A percentile compares a stretch with the other conserved stretches of the same genome.
phyloP scores from a whole-genome alignment of 2,329 filamentous ascomycete genomes.

The Chaetoscypha palmicola region DNA sequence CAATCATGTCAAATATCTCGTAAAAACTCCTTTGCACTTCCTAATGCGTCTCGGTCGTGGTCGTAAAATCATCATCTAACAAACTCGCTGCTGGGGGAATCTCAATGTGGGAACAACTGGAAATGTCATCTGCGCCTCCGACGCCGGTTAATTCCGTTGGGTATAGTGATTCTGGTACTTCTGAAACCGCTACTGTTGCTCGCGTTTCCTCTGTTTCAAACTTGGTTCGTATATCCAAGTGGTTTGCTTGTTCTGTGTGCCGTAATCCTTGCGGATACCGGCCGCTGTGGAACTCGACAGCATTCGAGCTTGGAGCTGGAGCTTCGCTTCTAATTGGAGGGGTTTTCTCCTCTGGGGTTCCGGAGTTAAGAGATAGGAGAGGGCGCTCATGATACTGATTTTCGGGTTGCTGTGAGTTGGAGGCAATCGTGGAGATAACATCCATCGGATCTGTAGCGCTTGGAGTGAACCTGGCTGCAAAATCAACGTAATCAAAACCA shows the following conservation, averaged over 20 bases:
- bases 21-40: no score
- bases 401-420: not conserved
- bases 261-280: not conserved
- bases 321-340: not conserved
- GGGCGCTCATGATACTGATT: not conserved
- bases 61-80: slow-evolving; percentile 26
- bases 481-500: slow-evolving; percentile 1
- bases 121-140: slow-evolving; percentile 15
- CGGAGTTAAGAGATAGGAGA: not conserved
- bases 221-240: not conserved
- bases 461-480: not conserved
- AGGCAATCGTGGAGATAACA: not conserved
- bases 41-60: slow-evolving; percentile 6
- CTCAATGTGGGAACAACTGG: slow-evolving; percentile 7
- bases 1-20: not conserved
- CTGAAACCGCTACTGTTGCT: slow-evolving; percentile 18
- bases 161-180: slow-evolving; percentile 7
- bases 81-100: slow-evolving; percentile 16
- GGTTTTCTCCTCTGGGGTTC: not conserved
- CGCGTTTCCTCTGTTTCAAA: slow-evolving; percentile 16
- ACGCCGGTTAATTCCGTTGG: slow-evolving; percentile 21
- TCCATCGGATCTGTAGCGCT: not conserved
- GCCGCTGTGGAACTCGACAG: not conserved
- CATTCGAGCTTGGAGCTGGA: no score
- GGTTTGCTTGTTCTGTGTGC: slow-evolving; percentile 11